Evolutionary conservation across 345 rosid species (phyloP).

Genomic region (sweet orange (Citrus sinensis)): DNA sequence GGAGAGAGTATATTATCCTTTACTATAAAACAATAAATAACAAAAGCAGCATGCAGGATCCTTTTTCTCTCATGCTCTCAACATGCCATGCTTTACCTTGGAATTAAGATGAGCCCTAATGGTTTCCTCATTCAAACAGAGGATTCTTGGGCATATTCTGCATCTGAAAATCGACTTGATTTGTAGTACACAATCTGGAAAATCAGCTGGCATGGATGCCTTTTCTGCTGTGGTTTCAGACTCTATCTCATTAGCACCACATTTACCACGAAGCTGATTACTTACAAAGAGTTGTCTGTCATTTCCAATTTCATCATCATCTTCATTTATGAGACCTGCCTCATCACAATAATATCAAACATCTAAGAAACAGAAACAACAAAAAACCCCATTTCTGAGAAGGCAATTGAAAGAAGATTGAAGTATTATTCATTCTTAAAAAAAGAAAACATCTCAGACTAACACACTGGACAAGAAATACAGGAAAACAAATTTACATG

Average conservation of each 20-base stretch:
- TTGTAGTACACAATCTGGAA: slow-evolving; percentile 57
- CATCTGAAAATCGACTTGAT: slow-evolving; percentile 78
- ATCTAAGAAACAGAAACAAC: background rate
- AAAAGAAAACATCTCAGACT: background rate
- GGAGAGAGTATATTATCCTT: background rate
- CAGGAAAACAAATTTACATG: background rate
- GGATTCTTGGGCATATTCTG: slow-evolving; percentile 65
- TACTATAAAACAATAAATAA: background rate
- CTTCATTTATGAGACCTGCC: slow-evolving; percentile 41
- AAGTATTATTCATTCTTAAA: background rate
- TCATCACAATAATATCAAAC: slow-evolving; percentile 11
- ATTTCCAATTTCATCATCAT: slow-evolving; percentile 39
- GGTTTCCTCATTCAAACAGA: slow-evolving; percentile 74
- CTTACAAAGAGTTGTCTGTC: slow-evolving; percentile 20
- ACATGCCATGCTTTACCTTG: slow-evolving; percentile 43
- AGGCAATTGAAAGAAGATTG: background rate
- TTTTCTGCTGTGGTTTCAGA: slow-evolving; percentile 12
- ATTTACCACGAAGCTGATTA: slow-evolving; percentile 16
- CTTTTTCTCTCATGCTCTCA: background rate
- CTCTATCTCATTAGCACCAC: slow-evolving; percentile 13
- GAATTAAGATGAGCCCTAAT: slow-evolving; percentile 70
- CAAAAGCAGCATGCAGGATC: background rate
- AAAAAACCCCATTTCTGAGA: background rate
- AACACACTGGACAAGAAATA: background rate
- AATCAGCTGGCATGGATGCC: slow-evolving; percentile 36